A percentile compares a stretch with the other conserved stretches of the same genome.
These are phyloP conservation scores for Entophlyctis helioformis DNA, from an alignment of 192 early-diverging fungal species.

Conservation along the genomic window DNA sequence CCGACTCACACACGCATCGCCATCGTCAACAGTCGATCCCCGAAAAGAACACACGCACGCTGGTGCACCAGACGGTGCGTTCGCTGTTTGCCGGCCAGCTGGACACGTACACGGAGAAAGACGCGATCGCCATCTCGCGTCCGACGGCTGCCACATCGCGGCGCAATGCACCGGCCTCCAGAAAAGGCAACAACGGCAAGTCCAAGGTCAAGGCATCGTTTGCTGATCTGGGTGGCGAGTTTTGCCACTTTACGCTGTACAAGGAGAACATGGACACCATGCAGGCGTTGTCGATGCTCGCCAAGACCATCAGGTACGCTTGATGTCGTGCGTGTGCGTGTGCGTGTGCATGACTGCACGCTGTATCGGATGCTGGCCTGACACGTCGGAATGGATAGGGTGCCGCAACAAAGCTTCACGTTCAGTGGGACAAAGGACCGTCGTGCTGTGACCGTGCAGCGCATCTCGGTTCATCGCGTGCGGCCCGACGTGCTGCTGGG, in stretches of 20 bases:
- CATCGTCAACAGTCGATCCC: constrained; percentile 17
- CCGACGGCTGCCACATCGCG: too few relatives aligned
- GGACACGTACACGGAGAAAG: constrained; percentile 30
- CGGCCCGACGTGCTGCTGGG: constrained; percentile 38
- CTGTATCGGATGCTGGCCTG: too few relatives aligned
- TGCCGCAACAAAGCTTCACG: constrained; percentile 54
- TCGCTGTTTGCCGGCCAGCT: constrained; percentile 33
- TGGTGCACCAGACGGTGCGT: constrained; percentile 39
- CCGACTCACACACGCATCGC: background rate
- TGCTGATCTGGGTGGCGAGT: too few relatives aligned
- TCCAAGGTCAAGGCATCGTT: too few relatives aligned
- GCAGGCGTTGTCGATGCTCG: constrained; percentile 58
- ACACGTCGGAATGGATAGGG: too few relatives aligned
- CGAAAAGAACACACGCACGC: constrained; percentile 39
- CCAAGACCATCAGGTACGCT: constrained; percentile 30
- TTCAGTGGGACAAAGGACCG: constrained; percentile 95
- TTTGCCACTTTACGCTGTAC: constrained; percentile 73
- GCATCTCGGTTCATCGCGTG: constrained; percentile 56
- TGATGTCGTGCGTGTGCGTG: background rate
- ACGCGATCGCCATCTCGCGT: constrained; percentile 24
- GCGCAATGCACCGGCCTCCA: too few relatives aligned
- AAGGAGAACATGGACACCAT: constrained; percentile 93
- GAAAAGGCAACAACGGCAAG: too few relatives aligned
- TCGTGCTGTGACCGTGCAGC: constrained; percentile 80
- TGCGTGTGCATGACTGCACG: too few relatives aligned